A percentile compares a stretch with the other conserved stretches of the same genome.
Evolutionary conservation across 2,329 filamentous ascomycete species (phyloP).

Genomic region (Cryphonectria naterciae): DNA sequence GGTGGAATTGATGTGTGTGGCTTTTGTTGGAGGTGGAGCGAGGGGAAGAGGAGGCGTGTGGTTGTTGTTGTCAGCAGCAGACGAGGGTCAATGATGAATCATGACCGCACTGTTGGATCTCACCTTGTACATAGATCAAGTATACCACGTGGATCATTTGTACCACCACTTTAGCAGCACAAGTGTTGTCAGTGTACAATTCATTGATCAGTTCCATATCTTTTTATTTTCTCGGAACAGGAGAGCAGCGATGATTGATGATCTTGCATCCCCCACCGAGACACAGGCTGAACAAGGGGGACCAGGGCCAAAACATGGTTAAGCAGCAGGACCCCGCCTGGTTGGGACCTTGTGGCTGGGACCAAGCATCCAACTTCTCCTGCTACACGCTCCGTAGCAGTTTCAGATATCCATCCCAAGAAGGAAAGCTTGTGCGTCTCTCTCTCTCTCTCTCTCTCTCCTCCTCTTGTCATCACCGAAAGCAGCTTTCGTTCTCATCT

Average conservation of each 20-base stretch:
- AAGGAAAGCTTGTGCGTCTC: not conserved
- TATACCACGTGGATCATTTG: not conserved
- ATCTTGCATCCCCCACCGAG: conserved; percentile 1
- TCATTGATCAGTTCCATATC: not conserved
- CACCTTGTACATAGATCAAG: not conserved
- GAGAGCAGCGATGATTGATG: not conserved
- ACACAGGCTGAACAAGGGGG: not conserved
- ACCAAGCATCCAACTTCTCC: not conserved
- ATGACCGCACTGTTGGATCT: not conserved
- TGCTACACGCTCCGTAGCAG: not conserved
- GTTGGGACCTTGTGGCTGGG: not conserved
- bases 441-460: not conserved
- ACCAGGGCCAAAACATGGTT: not conserved
- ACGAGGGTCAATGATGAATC: not conserved
- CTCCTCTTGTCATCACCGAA: not conserved
- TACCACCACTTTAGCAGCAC: not conserved
- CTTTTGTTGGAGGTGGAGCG: not conserved
- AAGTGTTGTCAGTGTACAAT: not conserved
- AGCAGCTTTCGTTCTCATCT: not conserved
- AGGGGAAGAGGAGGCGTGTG: too few relatives aligned
- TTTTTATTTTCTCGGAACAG: not conserved
- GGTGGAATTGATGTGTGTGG: not conserved
- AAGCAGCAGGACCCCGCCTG: not conserved
- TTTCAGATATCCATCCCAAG: not conserved
- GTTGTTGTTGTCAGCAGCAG: not conserved